Base-by-base conservation (phyloP, 192 early-diverging fungal genomes). In the Umbelopsis isabellina region DNA sequence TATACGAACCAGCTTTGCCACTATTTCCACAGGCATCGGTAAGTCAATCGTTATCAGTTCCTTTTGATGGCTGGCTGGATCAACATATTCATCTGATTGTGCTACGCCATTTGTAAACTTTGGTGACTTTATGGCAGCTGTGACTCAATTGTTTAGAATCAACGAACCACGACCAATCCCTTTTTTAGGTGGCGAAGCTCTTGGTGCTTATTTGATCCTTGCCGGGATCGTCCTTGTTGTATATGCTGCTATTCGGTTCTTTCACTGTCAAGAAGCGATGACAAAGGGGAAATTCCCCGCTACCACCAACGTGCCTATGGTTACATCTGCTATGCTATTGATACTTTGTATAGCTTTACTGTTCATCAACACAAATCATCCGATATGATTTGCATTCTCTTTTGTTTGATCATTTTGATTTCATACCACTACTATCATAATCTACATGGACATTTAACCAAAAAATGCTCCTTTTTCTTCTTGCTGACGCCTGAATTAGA, bases 221-320 rank as follows among this genome's bases (percentile, higher is more conserved):
- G 1, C 37, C 1, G 55, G 55, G 7, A 61, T 61, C 0, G 37
- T 35, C 27, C 13, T 61, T 16, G 27, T 61, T n/a, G 2, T 61
- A 35, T 33, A 35, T 35, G 55, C 27, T 33, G 30, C 55, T 0
- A 16, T 61, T 6, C 55, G 55, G 2, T 61, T 61, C 55, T 61
- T 61, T 35, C 55, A 61, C 15, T 61, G 27, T 61, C 55, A 61
- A 61, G 55, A 61, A 35, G 27, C 55, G 18, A 35, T 61, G 55
- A 61, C 55, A 1, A 33, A 25, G 37, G 55, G 55, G 16, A 16
- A 33, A 16, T 61, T 61, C 13, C 55, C 55, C 0, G 30, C 30
- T 10, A 61, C 27, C 12, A 61, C 9, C 27, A 33, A 15, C 11
- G 30, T 33, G 6, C 27, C 30, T 30, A n/a, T 61, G 15, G 27